Percentiles rank a stretch among this genome's conserved stretches.
Evolutionary conservation across 164 flowering plant species (phyloP).

Genomic region (Kalanchoe fedtschenkoi): DNA sequence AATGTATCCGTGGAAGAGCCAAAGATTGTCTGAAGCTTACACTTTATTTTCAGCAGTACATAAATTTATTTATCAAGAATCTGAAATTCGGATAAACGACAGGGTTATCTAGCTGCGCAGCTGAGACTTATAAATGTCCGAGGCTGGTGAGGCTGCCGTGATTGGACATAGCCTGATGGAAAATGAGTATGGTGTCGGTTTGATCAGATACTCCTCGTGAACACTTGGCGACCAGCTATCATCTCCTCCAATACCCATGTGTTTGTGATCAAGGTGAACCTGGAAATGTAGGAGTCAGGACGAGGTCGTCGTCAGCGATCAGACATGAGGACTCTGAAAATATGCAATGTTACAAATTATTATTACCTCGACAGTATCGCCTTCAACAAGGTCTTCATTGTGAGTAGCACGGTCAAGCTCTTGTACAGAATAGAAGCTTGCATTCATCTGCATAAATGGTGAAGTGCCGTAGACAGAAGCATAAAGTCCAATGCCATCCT

Average conservation of each 20-base stretch:
- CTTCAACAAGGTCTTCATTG: slow-evolving; percentile 61
- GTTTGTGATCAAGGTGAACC: slow-evolving; percentile 99
- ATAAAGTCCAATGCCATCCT: slow-evolving; percentile 64
- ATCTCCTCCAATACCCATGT: slow-evolving; percentile 98
- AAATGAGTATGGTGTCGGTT: slow-evolving; percentile 69
- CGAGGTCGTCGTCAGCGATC: too few relatives aligned
- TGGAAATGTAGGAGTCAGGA: slow-evolving; percentile 12
- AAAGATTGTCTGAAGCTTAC: too few relatives aligned
- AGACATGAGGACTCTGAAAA: too few relatives aligned
- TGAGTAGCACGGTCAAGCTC: slow-evolving; percentile 83
- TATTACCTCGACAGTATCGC: slow-evolving; percentile 73
- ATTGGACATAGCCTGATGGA: slow-evolving; percentile 57
- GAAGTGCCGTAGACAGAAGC: slow-evolving; percentile 63
- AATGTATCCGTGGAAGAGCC: too few relatives aligned
- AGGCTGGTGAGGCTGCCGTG: slow-evolving; percentile 32
- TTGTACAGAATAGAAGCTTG: slow-evolving; percentile 66
- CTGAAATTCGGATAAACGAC: not conserved
- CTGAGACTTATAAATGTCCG: slow-evolving; percentile 45
- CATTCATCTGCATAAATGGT: slow-evolving; percentile 91
- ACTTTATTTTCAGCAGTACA: too few relatives aligned
- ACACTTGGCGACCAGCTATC: slow-evolving; percentile 97
- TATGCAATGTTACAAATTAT: too few relatives aligned
- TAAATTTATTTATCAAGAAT: not conserved
- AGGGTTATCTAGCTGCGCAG: slow-evolving; percentile 13
- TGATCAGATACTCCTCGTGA: slow-evolving; percentile 67